Base-by-base conservation (phyloP, 2,329 filamentous ascomycete species). In the Shiraia sp. region DNA sequence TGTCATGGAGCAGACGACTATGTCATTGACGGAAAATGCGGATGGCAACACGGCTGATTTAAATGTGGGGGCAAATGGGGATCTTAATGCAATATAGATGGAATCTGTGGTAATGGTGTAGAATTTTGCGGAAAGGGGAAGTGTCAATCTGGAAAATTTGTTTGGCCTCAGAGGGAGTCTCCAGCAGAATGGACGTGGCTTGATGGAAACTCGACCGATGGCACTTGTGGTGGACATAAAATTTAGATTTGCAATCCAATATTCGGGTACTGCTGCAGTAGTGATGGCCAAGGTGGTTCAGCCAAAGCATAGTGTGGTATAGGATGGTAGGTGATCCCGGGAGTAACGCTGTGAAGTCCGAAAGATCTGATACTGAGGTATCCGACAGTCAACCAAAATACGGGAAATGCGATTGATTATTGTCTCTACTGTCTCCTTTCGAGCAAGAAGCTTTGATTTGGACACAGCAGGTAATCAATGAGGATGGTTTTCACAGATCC, bases 61-160 rank as follows among this genome's bases (percentile, higher is more conserved):
- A 15, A 32, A 13, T 47, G 44, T 26, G 39, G 33, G 12, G 44
- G 45, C 5, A 47, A 47, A 37, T 44, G 45, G 45, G 40, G 40
- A 10, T 10, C 9, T 24, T 47, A 35, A 28, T 43, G 40, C 28
- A 35, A 37, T 27, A 32, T 12, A 3, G 13, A 17, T 10, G 27
- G 27, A n/a, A 24, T n/a, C 8, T 45, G 42, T 32, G 42, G 42
- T 15, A 26, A 15, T 15, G 42, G 42, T 26, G 14, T 19, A n/a
- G 25, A 23, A 13, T 45, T 45, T 24, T 45, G 42, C 22, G 36
- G 36, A 24, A 13, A 22, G 4, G 42, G 36, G 8, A 45, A 45
- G 6, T 45, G 42, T 28, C 42, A 28, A 23, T 41, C 28, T 15
- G 42, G 42, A 2, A 35, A n/a, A n/a, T n/a, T n/a, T n/a, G n/a